These are phyloP conservation scores for Aquilaria agallochum DNA, from an alignment of 441 rosid species.

Conservation along the genomic window DNA sequence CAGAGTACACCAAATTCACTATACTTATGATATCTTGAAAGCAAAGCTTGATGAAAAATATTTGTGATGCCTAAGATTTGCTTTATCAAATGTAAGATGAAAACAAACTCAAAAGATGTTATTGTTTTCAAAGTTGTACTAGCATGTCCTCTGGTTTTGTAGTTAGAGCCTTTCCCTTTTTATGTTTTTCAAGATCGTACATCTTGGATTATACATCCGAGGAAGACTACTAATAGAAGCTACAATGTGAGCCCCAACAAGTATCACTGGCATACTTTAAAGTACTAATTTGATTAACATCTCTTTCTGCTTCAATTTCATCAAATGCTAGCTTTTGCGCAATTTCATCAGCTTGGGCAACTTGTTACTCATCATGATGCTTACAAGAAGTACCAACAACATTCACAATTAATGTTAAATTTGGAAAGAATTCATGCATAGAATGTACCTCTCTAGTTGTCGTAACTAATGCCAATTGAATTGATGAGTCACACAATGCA, in stretches of 20 bases:
- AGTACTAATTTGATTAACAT: background rate
- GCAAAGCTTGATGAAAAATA: conserved; percentile 5
- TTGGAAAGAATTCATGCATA: background rate
- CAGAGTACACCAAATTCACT: conserved; percentile 2
- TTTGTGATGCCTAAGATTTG: background rate
- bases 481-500: conserved; percentile 3
- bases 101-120: background rate
- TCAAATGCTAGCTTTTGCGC: background rate
- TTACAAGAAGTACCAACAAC: background rate
- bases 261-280: conserved; percentile 3
- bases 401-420: background rate
- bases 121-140: background rate
- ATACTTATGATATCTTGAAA: conserved; percentile 5
- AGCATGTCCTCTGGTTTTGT: background rate
- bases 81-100: background rate
- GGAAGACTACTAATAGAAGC: background rate
- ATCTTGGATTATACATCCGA: conserved; percentile 1
- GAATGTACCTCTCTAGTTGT: background rate
- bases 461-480: conserved; percentile 1
- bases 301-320: conserved; percentile 2
- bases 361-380: conserved; percentile 1
- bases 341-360: background rate
- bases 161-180: background rate
- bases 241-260: conserved; percentile 7
- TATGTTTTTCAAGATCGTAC: background rate